Percentiles rank a stretch among this genome's conserved stretches.
These are phyloP conservation scores for Apiospora kogelbergensis DNA, from an alignment of 2,329 filamentous ascomycete species.

Conservation along the genomic window DNA sequence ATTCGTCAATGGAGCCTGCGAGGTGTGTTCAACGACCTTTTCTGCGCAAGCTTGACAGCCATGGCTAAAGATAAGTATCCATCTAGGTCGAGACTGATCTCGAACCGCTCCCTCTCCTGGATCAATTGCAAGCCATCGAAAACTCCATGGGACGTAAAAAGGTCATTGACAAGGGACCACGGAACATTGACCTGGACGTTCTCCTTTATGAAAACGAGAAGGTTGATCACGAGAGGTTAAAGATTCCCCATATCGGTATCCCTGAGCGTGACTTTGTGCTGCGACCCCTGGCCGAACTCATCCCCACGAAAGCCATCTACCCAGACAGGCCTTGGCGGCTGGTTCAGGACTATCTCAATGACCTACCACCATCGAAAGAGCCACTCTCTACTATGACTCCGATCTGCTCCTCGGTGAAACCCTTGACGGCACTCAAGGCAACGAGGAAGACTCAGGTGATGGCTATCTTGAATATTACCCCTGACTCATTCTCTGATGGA, in stretches of 20 bases:
- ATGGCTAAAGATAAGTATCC: conserved; percentile 1
- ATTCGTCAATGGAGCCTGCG: conserved; percentile 90
- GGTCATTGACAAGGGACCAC: conserved; percentile 86
- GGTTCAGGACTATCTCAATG: conserved; percentile 60
- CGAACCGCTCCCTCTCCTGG: conserved; percentile 72
- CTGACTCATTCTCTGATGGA: conserved; percentile 96
- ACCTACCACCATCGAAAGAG: conserved; percentile 48
- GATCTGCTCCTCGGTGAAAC: conserved; percentile 45
- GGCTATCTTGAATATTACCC: conserved; percentile 93
- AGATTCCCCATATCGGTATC: conserved; percentile 81
- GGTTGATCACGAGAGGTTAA: conserved; percentile 71
- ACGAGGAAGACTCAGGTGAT: conserved; percentile 75
- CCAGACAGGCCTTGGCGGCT: conserved; percentile 58
- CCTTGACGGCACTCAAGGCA: conserved; percentile 58
- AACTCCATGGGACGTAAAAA: conserved; percentile 76
- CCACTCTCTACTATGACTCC: conserved; percentile 61
- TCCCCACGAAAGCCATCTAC: conserved; percentile 54
- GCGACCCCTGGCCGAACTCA: conserved; percentile 76
- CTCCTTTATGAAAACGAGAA: conserved; percentile 72
- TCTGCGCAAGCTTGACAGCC: background rate
- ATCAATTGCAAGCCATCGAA: conserved; percentile 83
- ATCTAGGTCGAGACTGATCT: conserved; percentile 76
- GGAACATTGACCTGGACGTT: conserved; percentile 94
- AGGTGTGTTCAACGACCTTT: conserved; percentile 57
- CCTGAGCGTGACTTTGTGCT: conserved; percentile 92